Evolutionary conservation across 2,329 filamentous ascomycete species (phyloP), one percentile per base, ranked within the genome.

Genomic region (Stemphylium beticola): DNA sequence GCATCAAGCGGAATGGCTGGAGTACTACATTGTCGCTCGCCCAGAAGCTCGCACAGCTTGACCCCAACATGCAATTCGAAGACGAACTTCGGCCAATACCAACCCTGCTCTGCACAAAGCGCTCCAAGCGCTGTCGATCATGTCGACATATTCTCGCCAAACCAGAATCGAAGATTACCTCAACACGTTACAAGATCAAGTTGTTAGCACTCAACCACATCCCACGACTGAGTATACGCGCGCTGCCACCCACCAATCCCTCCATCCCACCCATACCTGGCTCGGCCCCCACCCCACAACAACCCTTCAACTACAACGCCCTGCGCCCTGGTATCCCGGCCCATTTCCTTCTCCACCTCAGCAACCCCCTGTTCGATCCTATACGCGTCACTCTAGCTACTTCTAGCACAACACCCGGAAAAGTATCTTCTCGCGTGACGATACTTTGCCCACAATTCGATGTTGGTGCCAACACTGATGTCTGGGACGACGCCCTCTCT

Each of bases 141-240:
- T 99, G 95, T 77, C 89, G 95, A 11, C 93, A 98, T 78, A 97
- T 98, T 71, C 89, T 99, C 65, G 90, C 92, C 57, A 96, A 96
- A 74, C 95, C 93, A 12, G 95, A 99, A 76, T 85, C 88, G 55
- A 99, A 98, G 76, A 88, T 96, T 29, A 86, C 87, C 41, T 93
- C 90, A 47, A 95, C 90, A 6, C 89, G 93, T 26, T 98, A 95
- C 83, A 90, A 93, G 68, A 97, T 99, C 74, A 90, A 91, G 49
- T 84, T 98, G 0, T 87, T 98, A 4, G 96, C 95, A 11, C 69
- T 78, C 50, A 92, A 88, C 71, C 93, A 96, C 76, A 91, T 99
- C 59, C 95, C 95, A 0, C 87, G 87, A 55, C 87, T 97, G 57
- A 85, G 86, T 26, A 85, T 97, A 65, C 85, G 85, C 44, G 86